Evolutionary conservation across 1,284 basidiomycete genomes (phyloP), one percentile per base, ranked within the genome.

Genomic region (Pisolithus thermaeus): DNA sequence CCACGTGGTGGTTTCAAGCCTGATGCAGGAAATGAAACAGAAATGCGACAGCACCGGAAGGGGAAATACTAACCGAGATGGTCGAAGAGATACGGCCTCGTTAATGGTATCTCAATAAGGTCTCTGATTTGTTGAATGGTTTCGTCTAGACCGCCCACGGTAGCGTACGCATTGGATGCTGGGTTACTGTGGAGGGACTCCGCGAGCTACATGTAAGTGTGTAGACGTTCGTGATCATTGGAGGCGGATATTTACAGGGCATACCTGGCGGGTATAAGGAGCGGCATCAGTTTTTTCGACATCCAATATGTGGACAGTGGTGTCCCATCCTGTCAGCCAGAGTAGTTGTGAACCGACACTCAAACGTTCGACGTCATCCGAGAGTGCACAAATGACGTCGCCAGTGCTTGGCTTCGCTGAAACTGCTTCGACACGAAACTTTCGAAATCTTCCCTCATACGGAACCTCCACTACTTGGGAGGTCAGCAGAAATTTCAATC

Each of bases 81-180:
- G 0, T 76, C 78, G 71, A 96, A 99, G 14, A 98, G 77, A 50
- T 95, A 90, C 5, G 97, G 97, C 35, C 86, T 84, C 20, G 81
- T 88, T 45, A 99, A 76, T 1, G 97, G 97, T 50, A 99, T 87
- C 63, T 99, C 96, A 38, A 99, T 81, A n/a, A 99, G 80, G 60
- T 94, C 88, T 37, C 90, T 83, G 56, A 99, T 91, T 67, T 92
- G 84, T 49, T 83, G 75, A 56, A 99, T 95, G 63, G 97, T 94
- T 57, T 82, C 80, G 59, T 87, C 80, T 25, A 99, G 78, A 3
- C 97, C 97, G 25, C 97, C 97, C 16, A 99, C 85, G 14, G 82
- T 77, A 16, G 83, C 75, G 63, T 88, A 89, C 23, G 82, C 81
- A 55, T 81, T 74, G 38, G 70, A 65, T 43, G 63, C 60, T n/a